Evolutionary conservation across 2,329 filamentous ascomycete species (phyloP).

Genomic region (Penicillium palitans): DNA sequence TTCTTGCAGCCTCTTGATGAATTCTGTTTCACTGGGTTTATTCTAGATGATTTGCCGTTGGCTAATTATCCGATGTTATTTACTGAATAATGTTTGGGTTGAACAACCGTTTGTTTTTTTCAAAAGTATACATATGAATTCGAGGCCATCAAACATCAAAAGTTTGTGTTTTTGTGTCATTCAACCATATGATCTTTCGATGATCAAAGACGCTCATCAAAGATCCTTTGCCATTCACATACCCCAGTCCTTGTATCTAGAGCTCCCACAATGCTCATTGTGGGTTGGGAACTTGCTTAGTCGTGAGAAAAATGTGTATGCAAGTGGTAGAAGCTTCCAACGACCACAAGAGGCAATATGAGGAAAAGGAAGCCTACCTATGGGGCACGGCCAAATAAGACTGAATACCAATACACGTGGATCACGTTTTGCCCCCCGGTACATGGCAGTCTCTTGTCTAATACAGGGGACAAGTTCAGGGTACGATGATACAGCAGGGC

Average conservation of each 20-base stretch:
- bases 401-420: slow-evolving; percentile 22
- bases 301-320: slow-evolving; percentile 7
- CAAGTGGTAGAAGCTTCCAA: slow-evolving; percentile 10
- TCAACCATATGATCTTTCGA: neutral
- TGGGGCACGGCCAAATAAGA: slow-evolving; percentile 10
- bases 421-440: slow-evolving; percentile 11
- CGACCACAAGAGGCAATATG: slow-evolving; percentile 7
- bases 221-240: neutral
- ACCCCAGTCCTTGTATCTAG: neutral
- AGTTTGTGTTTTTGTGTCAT: neutral
- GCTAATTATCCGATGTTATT: neutral
- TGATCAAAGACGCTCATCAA: neutral
- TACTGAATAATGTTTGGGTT: slow-evolving; percentile 3
- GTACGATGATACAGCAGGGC: slow-evolving; percentile 18
- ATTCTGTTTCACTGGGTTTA: slow-evolving; percentile 8
- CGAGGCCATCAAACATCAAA: neutral
- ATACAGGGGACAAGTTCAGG: slow-evolving; percentile 8
- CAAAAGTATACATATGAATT: neutral
- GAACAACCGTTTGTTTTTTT: neutral
- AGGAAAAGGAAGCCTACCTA: slow-evolving; percentile 4
- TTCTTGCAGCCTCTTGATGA: slow-evolving; percentile 22
- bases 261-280: slow-evolving; percentile 4
- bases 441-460: slow-evolving; percentile 17
- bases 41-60: slow-evolving; percentile 5
- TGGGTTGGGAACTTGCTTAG: neutral